Evolutionary conservation across 305 asterid genomes (phyloP).

Genomic region (Fraxinus sp.): DNA sequence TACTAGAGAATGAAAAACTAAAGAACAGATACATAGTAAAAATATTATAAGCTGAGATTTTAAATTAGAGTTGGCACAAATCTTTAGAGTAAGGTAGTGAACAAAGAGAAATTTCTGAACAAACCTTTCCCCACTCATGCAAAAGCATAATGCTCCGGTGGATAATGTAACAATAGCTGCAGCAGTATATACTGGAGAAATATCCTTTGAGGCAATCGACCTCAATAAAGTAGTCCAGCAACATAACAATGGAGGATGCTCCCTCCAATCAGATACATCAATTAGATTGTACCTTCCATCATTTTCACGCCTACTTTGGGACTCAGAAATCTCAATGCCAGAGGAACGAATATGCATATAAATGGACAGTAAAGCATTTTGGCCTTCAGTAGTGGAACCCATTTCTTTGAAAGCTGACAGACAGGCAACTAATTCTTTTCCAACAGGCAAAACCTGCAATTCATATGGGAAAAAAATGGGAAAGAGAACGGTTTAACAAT

Average conservation of each 20-base stretch:
- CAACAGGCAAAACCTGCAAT: conserved; percentile 72
- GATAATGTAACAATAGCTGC: conserved; percentile 60
- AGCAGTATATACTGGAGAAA: conserved; percentile 47
- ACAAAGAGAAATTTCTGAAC: conserved; percentile 19
- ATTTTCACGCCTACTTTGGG: conserved; percentile 41
- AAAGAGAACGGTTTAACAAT: conserved; percentile 6
- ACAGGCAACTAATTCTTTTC: conserved; percentile 66
- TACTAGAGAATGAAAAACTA: not conserved
- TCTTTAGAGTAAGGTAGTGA: conserved; percentile 16
- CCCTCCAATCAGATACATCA: conserved; percentile 61
- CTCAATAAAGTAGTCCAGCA: conserved; percentile 66
- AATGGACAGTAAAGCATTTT: conserved; percentile 59
- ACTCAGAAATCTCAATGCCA: conserved; percentile 42
- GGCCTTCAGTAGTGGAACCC: conserved; percentile 59
- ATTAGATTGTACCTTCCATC: conserved; percentile 34
- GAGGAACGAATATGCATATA: conserved; percentile 41
- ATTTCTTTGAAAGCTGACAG: conserved; percentile 65
- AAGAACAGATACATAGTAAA: conserved; percentile 11
- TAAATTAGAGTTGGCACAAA: conserved; percentile 19
- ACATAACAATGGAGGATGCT: conserved; percentile 66
- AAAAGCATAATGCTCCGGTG: conserved; percentile 64
- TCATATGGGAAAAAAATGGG: conserved; percentile 19
- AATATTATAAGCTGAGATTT: conserved; percentile 15
- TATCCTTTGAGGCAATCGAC: conserved; percentile 56
- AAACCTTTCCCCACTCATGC: conserved; percentile 70